A percentile compares a stretch with the other conserved stretches of the same genome.
phyloP scores from a whole-genome alignment of 2,329 filamentous ascomycete species.

The Diaporthe helianthi region DNA sequence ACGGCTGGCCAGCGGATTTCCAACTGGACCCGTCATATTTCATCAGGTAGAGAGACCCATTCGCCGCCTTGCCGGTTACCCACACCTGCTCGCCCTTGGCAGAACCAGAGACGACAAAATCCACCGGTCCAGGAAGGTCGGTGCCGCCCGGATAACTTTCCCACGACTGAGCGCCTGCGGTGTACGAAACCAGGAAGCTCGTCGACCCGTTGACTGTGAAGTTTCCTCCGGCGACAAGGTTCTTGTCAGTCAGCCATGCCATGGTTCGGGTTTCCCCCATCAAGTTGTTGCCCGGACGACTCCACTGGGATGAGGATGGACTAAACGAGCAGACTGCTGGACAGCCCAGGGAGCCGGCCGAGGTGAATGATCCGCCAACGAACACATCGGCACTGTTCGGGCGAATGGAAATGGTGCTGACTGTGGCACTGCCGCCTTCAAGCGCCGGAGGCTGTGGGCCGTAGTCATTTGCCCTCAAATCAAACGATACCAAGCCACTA shows the following conservation, averaged over 20 bases:
- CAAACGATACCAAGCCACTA: slow-evolving; percentile 80
- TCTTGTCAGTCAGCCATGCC: slow-evolving; percentile 76
- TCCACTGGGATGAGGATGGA: slow-evolving; percentile 76
- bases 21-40: slow-evolving; percentile 81
- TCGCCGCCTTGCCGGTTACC: slow-evolving; percentile 75
- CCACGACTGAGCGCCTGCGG: slow-evolving; percentile 73
- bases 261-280: slow-evolving; percentile 74
- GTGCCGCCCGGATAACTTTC: slow-evolving; percentile 65
- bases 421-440: slow-evolving; percentile 71
- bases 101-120: slow-evolving; percentile 77
- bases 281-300: slow-evolving; percentile 75
- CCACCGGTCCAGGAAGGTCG: slow-evolving; percentile 79
- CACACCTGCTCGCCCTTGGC: slow-evolving; percentile 77
- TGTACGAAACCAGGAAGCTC: slow-evolving; percentile 75
- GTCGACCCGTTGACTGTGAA: slow-evolving; percentile 71
- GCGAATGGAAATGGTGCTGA: slow-evolving; percentile 77
- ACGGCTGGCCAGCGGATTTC: slow-evolving; percentile 66
- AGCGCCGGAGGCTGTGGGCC: slow-evolving; percentile 78
- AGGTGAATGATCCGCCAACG: slow-evolving; percentile 84
- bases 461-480: slow-evolving; percentile 71
- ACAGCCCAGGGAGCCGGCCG: slow-evolving; percentile 83
- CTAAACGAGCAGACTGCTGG: slow-evolving; percentile 83
- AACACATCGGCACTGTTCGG: slow-evolving; percentile 78
- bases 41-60: slow-evolving; percentile 78
- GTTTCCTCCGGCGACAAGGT: slow-evolving; percentile 79